Evolutionary conservation across 2,329 filamentous ascomycete genomes (phyloP), one percentile per base, ranked within the genome.

Genomic region (Ceratocystis albifundus): DNA sequence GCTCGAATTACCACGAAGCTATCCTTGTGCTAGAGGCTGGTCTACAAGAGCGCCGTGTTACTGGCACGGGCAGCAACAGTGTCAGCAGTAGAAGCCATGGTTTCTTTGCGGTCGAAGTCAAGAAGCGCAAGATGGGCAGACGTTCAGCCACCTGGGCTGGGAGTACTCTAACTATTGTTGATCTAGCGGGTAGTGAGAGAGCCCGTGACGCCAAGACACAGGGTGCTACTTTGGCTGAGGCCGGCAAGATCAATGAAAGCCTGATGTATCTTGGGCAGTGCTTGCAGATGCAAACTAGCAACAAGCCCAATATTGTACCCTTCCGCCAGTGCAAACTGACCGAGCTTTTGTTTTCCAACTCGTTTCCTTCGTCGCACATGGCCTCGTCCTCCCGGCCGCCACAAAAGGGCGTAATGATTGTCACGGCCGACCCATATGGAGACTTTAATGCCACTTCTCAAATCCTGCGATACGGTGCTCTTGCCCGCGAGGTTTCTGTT

Each of bases 251-350:
- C 74, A 99, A 99, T 73, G 92, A 96, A 75, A 96, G 90, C 73
- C 78, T 99, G 73, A 99, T 99, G 94, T 97, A 96, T 74, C 82
- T 99, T 1, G 94, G 94, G 0, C 94, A 97, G 73, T 99, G 94
- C 74, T 82, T 99, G 71, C 93, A 97, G 74, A 93, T 96, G 81
- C 93, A 96, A 74, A 92, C 88, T 68, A 90, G 93, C 12, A 84
- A 82, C 73, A 93, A 90, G 85, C 83, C 87, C 48, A 86, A 86
- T 61, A 78, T 90, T 65, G 88, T 92, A 8, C 88, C 89, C 0
- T 93, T 88, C 75, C 82, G 89, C 41, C 89, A 92, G 73, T 93
- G 89, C 77, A 94, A 93, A 73, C 82, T 94, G 67, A 94, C 89
- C 0, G 89, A 94, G 73, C 80, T 94, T 5, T 79, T 94, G 8